Evolutionary conservation across 768 basidiomycete species (phyloP), one percentile per base, ranked within the genome.

Genomic region (Phaffia tasmanica): DNA sequence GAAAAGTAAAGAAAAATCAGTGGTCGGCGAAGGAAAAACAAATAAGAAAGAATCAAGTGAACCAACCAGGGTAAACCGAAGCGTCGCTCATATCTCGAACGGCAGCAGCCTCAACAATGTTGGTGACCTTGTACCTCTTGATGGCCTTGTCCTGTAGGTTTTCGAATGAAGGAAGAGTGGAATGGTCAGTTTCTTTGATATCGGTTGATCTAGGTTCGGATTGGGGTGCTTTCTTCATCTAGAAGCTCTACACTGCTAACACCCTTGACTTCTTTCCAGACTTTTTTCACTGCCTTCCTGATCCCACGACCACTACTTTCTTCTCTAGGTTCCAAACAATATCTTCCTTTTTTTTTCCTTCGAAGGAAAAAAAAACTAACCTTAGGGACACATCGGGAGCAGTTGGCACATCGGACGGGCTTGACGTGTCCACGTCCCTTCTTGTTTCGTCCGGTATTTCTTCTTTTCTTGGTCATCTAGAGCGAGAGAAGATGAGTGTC

Each of bases 101-200:
- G 63, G 94, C 94, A 55, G 95, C 95, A 75, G 89, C 89, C 84
- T 98, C 94, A 67, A 99, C 92, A 89, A 98, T 98, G 85, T 99
- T 99, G 80, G 92, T 85, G 75, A 98, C 94, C 49, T 93, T 95
- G 84, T 94, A 94, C 62, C 95, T 84, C 82, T 95, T 95, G 86
- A 98, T 95, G 72, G 94, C 94, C 84, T 98, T 98, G 83, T 98
- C 94, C 83, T 98, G 65, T 46, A 46, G 48, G 49, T n/a, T 11
- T 19, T 23, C 9, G 51, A 51, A 32, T 3, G 25, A n/a, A 60
- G 42, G 59, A 62, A 65, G 42, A n/a, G 49, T 27, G 49, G 11
- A 7, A 27, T 25, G 18, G 25, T 64, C 53, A 56, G 50, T 51
- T 42, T 8, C 11, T 27, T 48, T 42, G 11, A 21, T 42, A 9